Percentiles rank a stretch among this genome's conserved stretches.
These are phyloP conservation scores for Kodamaea laetipori DNA, from an alignment of 805 yeast genomes.

Conservation along the genomic window DNA sequence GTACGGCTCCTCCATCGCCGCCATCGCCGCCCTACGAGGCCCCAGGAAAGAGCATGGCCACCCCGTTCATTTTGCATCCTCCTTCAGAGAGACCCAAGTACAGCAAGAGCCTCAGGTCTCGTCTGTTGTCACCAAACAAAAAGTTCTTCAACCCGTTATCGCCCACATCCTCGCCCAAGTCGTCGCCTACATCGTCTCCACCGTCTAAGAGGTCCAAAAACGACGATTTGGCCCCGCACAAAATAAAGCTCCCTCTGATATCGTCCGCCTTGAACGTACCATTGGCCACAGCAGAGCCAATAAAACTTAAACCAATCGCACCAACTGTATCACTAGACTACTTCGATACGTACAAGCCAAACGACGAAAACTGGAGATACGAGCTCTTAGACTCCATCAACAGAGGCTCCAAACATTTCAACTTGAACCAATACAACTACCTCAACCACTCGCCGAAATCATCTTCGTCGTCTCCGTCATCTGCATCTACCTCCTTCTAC, in stretches of 20 bases:
- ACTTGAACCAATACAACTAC: constrained; percentile 32
- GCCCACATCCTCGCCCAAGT: constrained; percentile 22
- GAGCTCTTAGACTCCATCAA: constrained; percentile 40
- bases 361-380: constrained; percentile 47
- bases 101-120: constrained; percentile 15
- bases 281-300: constrained; percentile 20
- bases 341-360: constrained; percentile 47
- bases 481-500: constrained; percentile 12
- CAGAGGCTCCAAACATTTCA: constrained; percentile 25
- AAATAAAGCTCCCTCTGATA: constrained; percentile 36
- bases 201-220: background rate
- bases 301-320: constrained; percentile 33
- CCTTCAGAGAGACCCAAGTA: constrained; percentile 11
- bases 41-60: constrained; percentile 1
- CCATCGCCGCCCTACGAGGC: constrained; percentile 25
- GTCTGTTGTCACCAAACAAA: constrained; percentile 19
- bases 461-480: constrained; percentile 6
- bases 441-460: constrained; percentile 19
- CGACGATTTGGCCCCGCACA: background rate
- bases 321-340: constrained; percentile 47
- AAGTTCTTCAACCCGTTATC: constrained; percentile 21
- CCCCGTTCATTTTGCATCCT: constrained; percentile 7
- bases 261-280: constrained; percentile 30
- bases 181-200: constrained; percentile 22
- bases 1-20: constrained; percentile 50